Base-by-base conservation (phyloP, 805 yeast genomes). In the Ascoidea rubescens region DNA sequence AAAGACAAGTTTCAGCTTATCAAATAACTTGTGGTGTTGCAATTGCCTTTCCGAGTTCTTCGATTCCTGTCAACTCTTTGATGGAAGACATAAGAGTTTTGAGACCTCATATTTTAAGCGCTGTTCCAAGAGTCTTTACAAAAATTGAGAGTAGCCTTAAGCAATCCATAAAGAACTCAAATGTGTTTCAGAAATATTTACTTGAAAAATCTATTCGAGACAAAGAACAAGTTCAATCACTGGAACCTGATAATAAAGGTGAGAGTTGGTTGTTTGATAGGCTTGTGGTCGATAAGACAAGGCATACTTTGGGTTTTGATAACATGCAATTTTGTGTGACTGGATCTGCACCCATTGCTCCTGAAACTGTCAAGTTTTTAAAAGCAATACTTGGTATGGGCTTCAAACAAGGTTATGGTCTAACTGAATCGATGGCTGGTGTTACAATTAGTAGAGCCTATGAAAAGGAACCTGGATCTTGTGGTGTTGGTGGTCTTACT, bases 321-420 rank as follows among this genome's bases (percentile, higher is more conserved):
- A 63, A 69, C 42, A 54, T 65, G 12, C 50, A 59, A 16, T 53
- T 58, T 44, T 57, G 65, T 48, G 56, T 63, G 31, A 61, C 68
- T 43, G 84, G 87, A 1, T 75, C 82, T 47, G 87, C 87, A 3
- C 86, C 87, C 17, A 70, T 81, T 54, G 68, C 79, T 45, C 68
- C 73, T 6, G 78, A 72, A 50, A 78, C 83, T 2, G 66, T 78
- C 31, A 71, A 68, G 56, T 81, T 80, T 61, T 63, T 81, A 56
- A 72, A 71, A 58, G 78, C 79, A 4, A 66, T 77, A 4, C 69
- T 81, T 46, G 71, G 72, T 48, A 59, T 72, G 43, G 78, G 76
- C 52, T 64, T 70, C 45, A 51, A 55, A 8, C 79, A 75, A 60
- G 82, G 81, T 28, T 77, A 77, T 59, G 82, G 82, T 5, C 66